These are phyloP conservation scores for Zygosaccharomyces bisporus DNA, from an alignment of 805 yeast species.

Conservation along the genomic window DNA sequence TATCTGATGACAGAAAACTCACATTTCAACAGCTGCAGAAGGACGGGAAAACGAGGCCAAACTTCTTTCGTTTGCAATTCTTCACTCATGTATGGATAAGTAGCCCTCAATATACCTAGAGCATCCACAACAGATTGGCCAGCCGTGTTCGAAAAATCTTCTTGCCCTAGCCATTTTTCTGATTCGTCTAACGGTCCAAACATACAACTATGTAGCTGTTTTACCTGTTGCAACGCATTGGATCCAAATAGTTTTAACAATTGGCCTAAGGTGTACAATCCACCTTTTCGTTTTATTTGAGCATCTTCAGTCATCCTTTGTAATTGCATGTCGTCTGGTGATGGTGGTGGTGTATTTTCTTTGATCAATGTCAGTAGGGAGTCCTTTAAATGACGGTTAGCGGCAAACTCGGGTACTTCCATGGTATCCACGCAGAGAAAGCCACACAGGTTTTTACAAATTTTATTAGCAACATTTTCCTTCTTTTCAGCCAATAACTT, in stretches of 20 bases:
- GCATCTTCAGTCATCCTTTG: constrained; percentile 70
- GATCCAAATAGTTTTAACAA: constrained; percentile 52
- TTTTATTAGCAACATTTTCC: constrained; percentile 76
- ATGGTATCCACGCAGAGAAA: constrained; percentile 93
- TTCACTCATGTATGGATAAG: constrained; percentile 57
- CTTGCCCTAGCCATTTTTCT: constrained; percentile 23
- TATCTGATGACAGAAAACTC: constrained; percentile 80
- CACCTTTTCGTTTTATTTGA: constrained; percentile 79
- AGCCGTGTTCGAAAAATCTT: constrained; percentile 4
- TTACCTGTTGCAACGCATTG: constrained; percentile 54
- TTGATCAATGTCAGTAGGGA: constrained; percentile 70
- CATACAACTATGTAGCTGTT: constrained; percentile 62
- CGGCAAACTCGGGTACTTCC: constrained; percentile 88
- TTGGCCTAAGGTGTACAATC: constrained; percentile 61
- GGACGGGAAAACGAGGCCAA: constrained; percentile 49
- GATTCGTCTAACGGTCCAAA: constrained; percentile 57
- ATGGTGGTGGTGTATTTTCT: constrained; percentile 66
- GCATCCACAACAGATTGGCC: constrained; percentile 87
- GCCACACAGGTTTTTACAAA: constrained; percentile 85
- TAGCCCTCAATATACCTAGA: constrained; percentile 72
- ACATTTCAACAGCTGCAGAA: constrained; percentile 56
- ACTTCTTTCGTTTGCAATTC: constrained; percentile 46
- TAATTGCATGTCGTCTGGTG: constrained; percentile 55
- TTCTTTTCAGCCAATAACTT: constrained; percentile 57
- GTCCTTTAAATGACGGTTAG: constrained; percentile 52